These are phyloP conservation scores for Phaeodactylum tricornutum DNA, from an alignment of 108 stramenopile species.

Conservation along the genomic window DNA sequence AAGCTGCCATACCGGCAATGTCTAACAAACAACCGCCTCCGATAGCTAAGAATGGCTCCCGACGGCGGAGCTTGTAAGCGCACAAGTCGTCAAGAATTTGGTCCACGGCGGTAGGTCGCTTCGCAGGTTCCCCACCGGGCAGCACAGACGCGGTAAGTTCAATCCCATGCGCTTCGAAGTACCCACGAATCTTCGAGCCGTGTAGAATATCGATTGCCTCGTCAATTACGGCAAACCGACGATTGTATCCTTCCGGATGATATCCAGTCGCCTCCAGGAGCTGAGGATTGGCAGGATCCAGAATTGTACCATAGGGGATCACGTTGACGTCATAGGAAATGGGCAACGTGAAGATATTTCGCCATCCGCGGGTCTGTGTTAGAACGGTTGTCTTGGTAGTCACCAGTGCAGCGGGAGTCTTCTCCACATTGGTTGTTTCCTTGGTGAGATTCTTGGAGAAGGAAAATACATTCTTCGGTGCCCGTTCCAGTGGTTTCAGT, in stretches of 20 bases:
- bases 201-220: conserved; percentile 56
- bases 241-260: conserved; percentile 71
- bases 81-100: conserved; percentile 72
- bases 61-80: conserved; percentile 76
- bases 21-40: conserved; percentile 92
- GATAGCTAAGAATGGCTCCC: conserved; percentile 92
- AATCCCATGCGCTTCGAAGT: conserved; percentile 62
- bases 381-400: conserved; percentile 76
- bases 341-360: conserved; percentile 78
- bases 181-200: conserved; percentile 48
- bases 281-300: conserved; percentile 61
- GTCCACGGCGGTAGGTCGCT: conserved; percentile 69
- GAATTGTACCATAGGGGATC: conserved; percentile 66
- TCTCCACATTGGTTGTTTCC: conserved; percentile 48
- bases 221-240: conserved; percentile 80
- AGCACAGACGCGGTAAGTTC: conserved; percentile 49
- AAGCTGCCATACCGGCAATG: conserved; percentile 92
- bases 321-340: conserved; percentile 86
- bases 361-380: conserved; percentile 65
- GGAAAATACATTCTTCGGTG: conserved; percentile 72
- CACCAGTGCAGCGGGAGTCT: conserved; percentile 49
- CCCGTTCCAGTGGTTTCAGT: conserved; percentile 68
- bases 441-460: conserved; percentile 54
- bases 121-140: conserved; percentile 72
- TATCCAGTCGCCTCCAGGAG: conserved; percentile 71